These are phyloP conservation scores for Mortierella sp. DNA, from an alignment of 371 early-diverging fungal genomes.

Conservation along the genomic window DNA sequence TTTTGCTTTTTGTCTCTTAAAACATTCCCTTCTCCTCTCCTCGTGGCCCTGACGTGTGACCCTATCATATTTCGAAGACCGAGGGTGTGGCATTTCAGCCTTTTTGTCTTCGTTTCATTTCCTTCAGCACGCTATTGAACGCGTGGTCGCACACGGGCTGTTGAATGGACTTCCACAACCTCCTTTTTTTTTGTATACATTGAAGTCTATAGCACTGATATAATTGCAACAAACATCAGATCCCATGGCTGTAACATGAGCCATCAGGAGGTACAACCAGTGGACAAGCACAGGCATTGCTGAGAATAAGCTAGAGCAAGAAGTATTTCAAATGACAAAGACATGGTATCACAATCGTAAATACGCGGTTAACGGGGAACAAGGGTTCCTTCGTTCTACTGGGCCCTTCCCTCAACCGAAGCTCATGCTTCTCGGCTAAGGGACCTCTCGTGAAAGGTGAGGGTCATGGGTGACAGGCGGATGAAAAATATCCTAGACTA, in stretches of 20 bases:
- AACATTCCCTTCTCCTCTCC: background rate
- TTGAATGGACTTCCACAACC: slow-evolving; percentile 12
- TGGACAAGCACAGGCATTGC: background rate
- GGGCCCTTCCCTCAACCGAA: too few relatives aligned
- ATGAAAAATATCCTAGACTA: too few relatives aligned
- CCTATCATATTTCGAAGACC: background rate
- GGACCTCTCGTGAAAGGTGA: too few relatives aligned
- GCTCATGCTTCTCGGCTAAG: too few relatives aligned
- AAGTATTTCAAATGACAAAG: slow-evolving; percentile 1
- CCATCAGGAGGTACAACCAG: background rate
- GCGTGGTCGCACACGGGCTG: slow-evolving; percentile 34
- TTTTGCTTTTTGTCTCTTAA: background rate
- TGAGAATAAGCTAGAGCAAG: background rate
- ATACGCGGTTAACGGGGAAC: too few relatives aligned
- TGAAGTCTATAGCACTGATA: background rate
- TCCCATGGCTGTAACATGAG: slow-evolving; percentile 12
- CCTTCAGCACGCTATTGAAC: background rate
- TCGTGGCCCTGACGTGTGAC: slow-evolving; percentile 10
- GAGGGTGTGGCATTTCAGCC: background rate
- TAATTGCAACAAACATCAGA: background rate
- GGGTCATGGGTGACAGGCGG: too few relatives aligned
- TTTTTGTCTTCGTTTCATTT: slow-evolving; percentile 3
- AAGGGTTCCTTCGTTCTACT: too few relatives aligned
- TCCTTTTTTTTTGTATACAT: background rate
- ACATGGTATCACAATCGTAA: background rate